Conservation (phyloP, 1,139 yeast genomes). For the Kodamaea plutei region DNA sequence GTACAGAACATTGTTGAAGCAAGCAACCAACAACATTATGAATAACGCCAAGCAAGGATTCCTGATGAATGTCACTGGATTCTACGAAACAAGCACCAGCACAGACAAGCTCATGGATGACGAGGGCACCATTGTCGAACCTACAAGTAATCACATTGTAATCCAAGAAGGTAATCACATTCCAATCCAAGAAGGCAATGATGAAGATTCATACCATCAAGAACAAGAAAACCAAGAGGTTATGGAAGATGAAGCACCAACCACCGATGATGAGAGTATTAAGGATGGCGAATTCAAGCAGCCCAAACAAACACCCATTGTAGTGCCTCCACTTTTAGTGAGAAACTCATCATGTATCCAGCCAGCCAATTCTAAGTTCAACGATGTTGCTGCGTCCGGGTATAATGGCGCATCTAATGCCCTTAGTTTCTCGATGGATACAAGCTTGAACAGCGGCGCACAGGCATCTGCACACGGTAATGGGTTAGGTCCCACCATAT, state of each 20-base stretch:
- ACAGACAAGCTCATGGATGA: conserved; percentile 24
- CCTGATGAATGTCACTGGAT: conserved; percentile 15
- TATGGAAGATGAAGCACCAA: conserved; percentile 9
- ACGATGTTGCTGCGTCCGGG: conserved; percentile 79
- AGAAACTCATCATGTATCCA: conserved; percentile 26
- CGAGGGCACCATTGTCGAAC: conserved; percentile 17
- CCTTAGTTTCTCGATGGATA: conserved; percentile 41
- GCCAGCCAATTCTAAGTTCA: conserved; percentile 36
- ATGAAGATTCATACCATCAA: conserved; percentile 9
- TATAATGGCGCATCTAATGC: conserved; percentile 59
- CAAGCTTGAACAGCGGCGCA: conserved; percentile 33
- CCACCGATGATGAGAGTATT: conserved; percentile 8
- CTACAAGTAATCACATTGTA: conserved; percentile 1
- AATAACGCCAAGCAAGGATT: conserved; percentile 23
- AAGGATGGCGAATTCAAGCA: conserved; percentile 14
- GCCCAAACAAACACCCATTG: conserved; percentile 9
- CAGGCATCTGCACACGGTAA: conserved; percentile 43
- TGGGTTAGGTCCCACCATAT: conserved; percentile 66
- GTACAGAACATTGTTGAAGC: conserved; percentile 36
- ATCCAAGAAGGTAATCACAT: conserved; percentile 6
- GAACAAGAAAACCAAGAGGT: conserved; percentile 12
- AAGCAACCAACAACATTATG: conserved; percentile 34
- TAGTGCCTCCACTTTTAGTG: conserved; percentile 13
- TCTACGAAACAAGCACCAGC: conserved; percentile 29
- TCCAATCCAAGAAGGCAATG: no score